Evolutionary conservation across 768 basidiomycete species (phyloP).

Genomic region (Mycena pura): DNA sequence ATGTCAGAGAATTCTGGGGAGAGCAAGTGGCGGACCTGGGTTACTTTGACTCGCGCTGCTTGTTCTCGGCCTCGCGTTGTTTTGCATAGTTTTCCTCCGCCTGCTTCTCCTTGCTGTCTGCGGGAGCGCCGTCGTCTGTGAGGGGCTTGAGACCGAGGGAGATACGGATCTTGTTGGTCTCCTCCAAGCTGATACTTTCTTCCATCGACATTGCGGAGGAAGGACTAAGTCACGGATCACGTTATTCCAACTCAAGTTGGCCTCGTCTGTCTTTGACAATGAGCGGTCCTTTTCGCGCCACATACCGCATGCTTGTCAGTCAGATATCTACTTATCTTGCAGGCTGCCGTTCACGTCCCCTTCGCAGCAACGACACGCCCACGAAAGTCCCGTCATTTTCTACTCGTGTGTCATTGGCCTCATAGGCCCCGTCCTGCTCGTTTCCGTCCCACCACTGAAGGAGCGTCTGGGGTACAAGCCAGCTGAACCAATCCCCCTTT

Average conservation of each 20-base stretch:
- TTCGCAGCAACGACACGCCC: constrained; percentile 84
- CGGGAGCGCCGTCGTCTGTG: constrained; percentile 76
- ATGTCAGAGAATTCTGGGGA: constrained; percentile 36
- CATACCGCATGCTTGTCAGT: constrained; percentile 59
- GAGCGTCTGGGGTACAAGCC: constrained; percentile 73
- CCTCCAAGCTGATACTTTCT: constrained; percentile 89
- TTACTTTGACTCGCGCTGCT: constrained; percentile 82
- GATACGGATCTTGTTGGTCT: constrained; percentile 96
- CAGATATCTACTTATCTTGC: not conserved
- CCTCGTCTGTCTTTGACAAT: constrained; percentile 46
- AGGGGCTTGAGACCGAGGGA: constrained; percentile 93
- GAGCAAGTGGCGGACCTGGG: constrained; percentile 28
- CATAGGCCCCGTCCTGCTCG: constrained; percentile 76
- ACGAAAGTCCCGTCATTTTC: constrained; percentile 91
- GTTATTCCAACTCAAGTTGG: constrained; percentile 3
- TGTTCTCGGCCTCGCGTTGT: constrained; percentile 68
- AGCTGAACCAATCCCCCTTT: constrained; percentile 72
- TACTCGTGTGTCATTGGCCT: constrained; percentile 80
- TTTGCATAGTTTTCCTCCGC: constrained; percentile 89
- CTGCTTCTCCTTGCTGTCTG: constrained; percentile 77
- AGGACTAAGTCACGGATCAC: constrained; percentile 5
- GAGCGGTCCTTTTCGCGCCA: constrained; percentile 55
- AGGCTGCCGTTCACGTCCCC: constrained; percentile 20
- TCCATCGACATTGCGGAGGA: constrained; percentile 66
- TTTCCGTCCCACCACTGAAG: constrained; percentile 82